Conservation (phyloP, 2,329 filamentous ascomycete species). For the Acrocalymma vagum region DNA sequence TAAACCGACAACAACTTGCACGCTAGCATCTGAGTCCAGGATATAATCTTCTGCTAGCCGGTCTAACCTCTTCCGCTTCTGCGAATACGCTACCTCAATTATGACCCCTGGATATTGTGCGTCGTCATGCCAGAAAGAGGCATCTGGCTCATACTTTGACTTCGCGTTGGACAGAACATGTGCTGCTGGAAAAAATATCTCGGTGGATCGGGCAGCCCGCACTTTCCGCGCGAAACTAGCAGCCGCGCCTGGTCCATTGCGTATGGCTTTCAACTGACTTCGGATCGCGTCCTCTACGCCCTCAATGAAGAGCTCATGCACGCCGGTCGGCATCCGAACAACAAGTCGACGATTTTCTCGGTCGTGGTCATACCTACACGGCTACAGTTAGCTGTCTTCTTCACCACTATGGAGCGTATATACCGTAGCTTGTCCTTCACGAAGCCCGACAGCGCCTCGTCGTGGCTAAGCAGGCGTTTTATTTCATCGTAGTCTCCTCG, state of each 20-base stretch:
- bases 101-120: constrained; percentile 31
- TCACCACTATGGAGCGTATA: constrained; percentile 7
- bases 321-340: constrained; percentile 27
- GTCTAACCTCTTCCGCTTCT: constrained; percentile 22
- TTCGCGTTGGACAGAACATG: constrained; percentile 9
- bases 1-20: constrained; percentile 22
- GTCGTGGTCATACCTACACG: constrained; percentile 28
- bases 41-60: constrained; percentile 23
- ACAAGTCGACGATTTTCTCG: constrained; percentile 14
- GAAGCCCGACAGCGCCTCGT: constrained; percentile 20
- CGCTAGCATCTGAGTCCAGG: constrained; percentile 22
- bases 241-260: constrained; percentile 15
- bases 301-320: constrained; percentile 28
- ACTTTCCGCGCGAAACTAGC: constrained; percentile 32
- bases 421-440: constrained; percentile 26
- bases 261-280: constrained; percentile 26
- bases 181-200: constrained; percentile 19
- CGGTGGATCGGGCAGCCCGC: constrained; percentile 18
- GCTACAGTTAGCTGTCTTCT: constrained; percentile 12
- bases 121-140: constrained; percentile 28
- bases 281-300: constrained; percentile 25
- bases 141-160: constrained; percentile 31
- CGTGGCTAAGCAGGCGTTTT: constrained; percentile 16
- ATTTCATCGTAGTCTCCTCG: constrained; percentile 24
- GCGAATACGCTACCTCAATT: constrained; percentile 27